Percentiles rank a stretch among this genome's conserved stretches.
These are phyloP conservation scores for Fragosphaeria purpurea DNA, from an alignment of 2,329 filamentous ascomycete species.

Conservation along the genomic window DNA sequence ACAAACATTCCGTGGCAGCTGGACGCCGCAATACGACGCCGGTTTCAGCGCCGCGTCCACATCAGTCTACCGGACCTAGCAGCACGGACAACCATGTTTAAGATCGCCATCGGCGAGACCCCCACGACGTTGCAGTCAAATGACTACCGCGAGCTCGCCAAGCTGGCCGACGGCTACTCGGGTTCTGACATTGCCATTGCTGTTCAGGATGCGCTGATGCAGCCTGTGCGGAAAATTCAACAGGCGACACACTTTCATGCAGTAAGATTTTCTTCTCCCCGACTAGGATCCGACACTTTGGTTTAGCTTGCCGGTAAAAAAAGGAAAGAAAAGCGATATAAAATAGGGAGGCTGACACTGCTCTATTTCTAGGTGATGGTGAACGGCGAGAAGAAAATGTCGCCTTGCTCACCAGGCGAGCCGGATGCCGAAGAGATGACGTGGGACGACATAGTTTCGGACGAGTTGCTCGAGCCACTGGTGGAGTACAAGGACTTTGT, in stretches of 20 bases:
- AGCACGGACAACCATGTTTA: constrained; percentile 89
- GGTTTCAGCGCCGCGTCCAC: constrained; percentile 93
- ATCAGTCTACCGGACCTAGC: constrained; percentile 84
- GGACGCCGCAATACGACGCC: constrained; percentile 86
- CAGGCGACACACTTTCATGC: constrained; percentile 97
- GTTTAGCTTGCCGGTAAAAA: too few relatives aligned
- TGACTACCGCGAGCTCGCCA: constrained; percentile 72
- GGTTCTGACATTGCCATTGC: constrained; percentile 94
- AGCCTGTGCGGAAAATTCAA: constrained; percentile 91
- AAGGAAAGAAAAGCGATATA: too few relatives aligned
- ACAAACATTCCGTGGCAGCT: constrained; percentile 99
- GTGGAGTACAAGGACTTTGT: constrained; percentile 87
- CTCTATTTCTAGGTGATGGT: constrained; percentile 51
- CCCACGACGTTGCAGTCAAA: constrained; percentile 69
- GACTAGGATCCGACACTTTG: too few relatives aligned
- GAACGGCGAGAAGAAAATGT: constrained; percentile 59
- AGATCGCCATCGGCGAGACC: constrained; percentile 85
- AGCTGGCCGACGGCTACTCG: constrained; percentile 85
- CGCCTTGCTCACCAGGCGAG: constrained; percentile 91
- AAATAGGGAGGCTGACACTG: neutral
- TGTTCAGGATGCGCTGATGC: constrained; percentile 94
- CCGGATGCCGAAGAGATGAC: constrained; percentile 81
- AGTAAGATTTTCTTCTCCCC: constrained; percentile 36
- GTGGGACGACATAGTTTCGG: constrained; percentile 78
- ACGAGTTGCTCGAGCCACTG: constrained; percentile 75